Conservation (phyloP, 176 grass and related monocot genomes). For the Triticum monococcum region DNA sequence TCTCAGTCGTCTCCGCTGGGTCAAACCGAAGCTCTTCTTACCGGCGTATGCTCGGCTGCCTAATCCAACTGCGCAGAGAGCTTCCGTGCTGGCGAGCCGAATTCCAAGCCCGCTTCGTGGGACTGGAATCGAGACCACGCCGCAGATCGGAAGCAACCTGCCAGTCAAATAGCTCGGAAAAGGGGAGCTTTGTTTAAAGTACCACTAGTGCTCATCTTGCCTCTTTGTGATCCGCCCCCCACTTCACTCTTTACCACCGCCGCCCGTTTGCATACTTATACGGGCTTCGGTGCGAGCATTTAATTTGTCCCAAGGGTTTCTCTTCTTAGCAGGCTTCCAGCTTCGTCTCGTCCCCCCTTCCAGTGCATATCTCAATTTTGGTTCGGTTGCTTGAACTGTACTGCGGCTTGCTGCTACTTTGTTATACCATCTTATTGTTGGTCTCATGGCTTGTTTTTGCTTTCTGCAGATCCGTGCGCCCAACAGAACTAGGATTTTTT, state of each 20-base stretch:
- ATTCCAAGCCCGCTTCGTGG: slow-evolving; percentile 5
- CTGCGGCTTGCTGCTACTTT: not conserved
- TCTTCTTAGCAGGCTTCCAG: slow-evolving; percentile 21
- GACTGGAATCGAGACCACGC: not conserved
- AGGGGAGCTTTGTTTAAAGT: slow-evolving; percentile 41
- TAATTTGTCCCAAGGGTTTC: slow-evolving; percentile 11
- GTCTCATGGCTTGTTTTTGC: slow-evolving; percentile 10
- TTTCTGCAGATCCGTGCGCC: slow-evolving; percentile 28
- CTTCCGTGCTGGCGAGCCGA: slow-evolving; percentile 20
- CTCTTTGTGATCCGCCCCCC: slow-evolving; percentile 44
- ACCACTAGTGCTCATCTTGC: not conserved
- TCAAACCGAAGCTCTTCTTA: not conserved
- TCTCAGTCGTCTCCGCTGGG: not conserved
- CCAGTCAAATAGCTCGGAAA: slow-evolving; percentile 31
- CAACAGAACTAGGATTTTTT: not conserved
- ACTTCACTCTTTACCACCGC: slow-evolving; percentile 28
- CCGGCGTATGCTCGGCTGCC: slow-evolving; percentile 23
- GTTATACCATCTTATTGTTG: not conserved
- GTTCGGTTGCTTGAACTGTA: slow-evolving; percentile 21
- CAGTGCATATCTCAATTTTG: slow-evolving; percentile 28
- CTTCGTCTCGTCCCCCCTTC: slow-evolving; percentile 15
- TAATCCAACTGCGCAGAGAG: slow-evolving; percentile 26
- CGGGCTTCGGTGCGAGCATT: slow-evolving; percentile 15
- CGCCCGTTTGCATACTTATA: slow-evolving; percentile 3
- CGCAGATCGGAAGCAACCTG: slow-evolving; percentile 25